phyloP scores from a whole-genome alignment of 2,329 filamentous ascomycete species.

The Parastagonospora nodorum region DNA sequence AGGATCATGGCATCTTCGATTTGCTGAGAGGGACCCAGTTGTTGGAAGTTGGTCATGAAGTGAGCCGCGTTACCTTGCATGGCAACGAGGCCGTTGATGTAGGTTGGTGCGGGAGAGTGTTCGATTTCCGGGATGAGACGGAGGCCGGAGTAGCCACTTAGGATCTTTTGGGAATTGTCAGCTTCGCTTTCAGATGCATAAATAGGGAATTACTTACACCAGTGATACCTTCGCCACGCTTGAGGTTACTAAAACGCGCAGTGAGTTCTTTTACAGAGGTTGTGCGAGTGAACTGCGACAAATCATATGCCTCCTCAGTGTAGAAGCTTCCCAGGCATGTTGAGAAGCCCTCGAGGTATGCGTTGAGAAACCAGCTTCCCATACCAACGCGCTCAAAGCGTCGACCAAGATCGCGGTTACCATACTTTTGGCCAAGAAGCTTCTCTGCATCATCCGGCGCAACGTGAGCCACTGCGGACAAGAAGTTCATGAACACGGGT shows the following conservation, averaged over 20 bases:
- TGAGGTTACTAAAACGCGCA: background rate
- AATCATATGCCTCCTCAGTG: background rate
- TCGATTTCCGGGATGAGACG: background rate
- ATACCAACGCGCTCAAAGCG: conserved; percentile 1
- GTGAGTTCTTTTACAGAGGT: background rate
- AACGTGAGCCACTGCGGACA: background rate
- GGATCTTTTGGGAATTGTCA: background rate
- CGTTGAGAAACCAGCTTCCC: background rate
- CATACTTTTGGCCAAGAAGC: background rate
- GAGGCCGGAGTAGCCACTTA: background rate
- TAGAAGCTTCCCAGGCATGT: background rate
- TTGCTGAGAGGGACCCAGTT: background rate
- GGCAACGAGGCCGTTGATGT: background rate
- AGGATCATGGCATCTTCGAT: conserved; percentile 3
- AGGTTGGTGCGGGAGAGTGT: background rate
- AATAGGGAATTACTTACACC: background rate
- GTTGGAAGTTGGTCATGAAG: conserved; percentile 2
- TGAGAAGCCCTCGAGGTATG: background rate
- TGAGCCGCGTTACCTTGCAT: conserved; percentile 1
- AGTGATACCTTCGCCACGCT: background rate
- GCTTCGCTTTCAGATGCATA: background rate
- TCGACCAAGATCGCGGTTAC: background rate
- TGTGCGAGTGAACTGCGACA: background rate
- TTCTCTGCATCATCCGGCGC: background rate
- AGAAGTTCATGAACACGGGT: conserved; percentile 1